phyloP scores from a whole-genome alignment of 169 alveolate species.

The Plasmodium gallinaceum region DNA sequence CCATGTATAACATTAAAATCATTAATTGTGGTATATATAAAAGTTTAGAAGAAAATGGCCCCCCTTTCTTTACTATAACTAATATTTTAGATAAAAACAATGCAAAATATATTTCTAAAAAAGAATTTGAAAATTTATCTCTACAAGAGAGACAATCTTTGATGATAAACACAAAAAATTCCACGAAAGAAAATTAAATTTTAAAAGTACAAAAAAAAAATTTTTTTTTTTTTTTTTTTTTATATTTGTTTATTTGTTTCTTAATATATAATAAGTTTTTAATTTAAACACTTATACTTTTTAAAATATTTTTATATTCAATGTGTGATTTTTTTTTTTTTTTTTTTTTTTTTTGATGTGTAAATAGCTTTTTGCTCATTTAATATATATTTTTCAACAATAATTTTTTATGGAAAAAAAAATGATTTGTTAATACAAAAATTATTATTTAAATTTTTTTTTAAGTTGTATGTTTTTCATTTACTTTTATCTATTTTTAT shows the following conservation, averaged over 20 bases:
- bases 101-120: conserved; percentile 40
- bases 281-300: no score
- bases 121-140: conserved; percentile 50
- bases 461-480: no score
- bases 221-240: not conserved
- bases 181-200: not conserved
- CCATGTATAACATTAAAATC: conserved; percentile 63
- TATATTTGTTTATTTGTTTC: not conserved
- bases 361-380: no score
- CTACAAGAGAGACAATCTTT: conserved; percentile 25
- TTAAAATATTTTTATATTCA: no score
- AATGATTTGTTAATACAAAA: no score
- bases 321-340: no score
- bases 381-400: no score
- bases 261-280: no score
- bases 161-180: conserved; percentile 10
- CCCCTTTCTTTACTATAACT: conserved; percentile 51
- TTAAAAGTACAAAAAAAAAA: not conserved
- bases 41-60: conserved; percentile 60
- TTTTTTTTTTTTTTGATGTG: no score
- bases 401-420: no score
- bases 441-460: no score
- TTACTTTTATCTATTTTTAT: no score
- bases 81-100: conserved; percentile 46
- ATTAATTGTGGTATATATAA: conserved; percentile 66